Percentiles rank a stretch among this genome's conserved stretches.
Evolutionary conservation across 1,284 basidiomycete species (phyloP).

Genomic region (Tausonia pullulans): DNA sequence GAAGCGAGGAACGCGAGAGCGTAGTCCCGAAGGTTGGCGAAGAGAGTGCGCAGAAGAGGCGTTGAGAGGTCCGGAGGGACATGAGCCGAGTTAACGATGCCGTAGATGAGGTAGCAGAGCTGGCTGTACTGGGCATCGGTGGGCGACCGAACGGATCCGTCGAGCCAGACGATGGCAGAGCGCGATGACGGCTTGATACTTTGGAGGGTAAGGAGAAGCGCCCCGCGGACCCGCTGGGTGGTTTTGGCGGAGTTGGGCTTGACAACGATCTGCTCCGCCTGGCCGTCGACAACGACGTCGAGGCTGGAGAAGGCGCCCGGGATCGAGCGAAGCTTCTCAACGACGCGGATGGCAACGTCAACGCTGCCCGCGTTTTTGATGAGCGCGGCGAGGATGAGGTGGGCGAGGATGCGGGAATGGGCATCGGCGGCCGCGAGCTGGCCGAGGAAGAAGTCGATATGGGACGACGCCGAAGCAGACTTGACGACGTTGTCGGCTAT

Average conservation of each 20-base stretch:
- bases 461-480: slow-evolving; percentile 38
- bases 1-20: slow-evolving; percentile 70
- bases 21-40: slow-evolving; percentile 57
- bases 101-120: slow-evolving; percentile 42
- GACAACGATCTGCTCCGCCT: slow-evolving; percentile 22
- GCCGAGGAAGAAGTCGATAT: slow-evolving; percentile 39
- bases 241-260: slow-evolving; percentile 27
- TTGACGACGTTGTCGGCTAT: slow-evolving; percentile 51
- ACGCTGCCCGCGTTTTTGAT: slow-evolving; percentile 45
- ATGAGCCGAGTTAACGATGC: slow-evolving; percentile 45
- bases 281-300: slow-evolving; percentile 22
- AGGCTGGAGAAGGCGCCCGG: slow-evolving; percentile 20
- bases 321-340: slow-evolving; percentile 34
- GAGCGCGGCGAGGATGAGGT: slow-evolving; percentile 49
- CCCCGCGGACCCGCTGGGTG: slow-evolving; percentile 23
- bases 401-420: slow-evolving; percentile 47
- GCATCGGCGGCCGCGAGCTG: slow-evolving; percentile 44
- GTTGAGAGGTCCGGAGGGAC: slow-evolving; percentile 42
- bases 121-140: neutral
- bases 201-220: slow-evolving; percentile 24
- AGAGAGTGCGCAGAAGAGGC: slow-evolving; percentile 51
- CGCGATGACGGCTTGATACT: slow-evolving; percentile 18
- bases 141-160: slow-evolving; percentile 12
- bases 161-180: slow-evolving; percentile 20
- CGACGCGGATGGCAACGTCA: slow-evolving; percentile 42